These are phyloP conservation scores for Cryphonectria nitschkei DNA, from an alignment of 2,329 filamentous ascomycete genomes.

Conservation along the genomic window DNA sequence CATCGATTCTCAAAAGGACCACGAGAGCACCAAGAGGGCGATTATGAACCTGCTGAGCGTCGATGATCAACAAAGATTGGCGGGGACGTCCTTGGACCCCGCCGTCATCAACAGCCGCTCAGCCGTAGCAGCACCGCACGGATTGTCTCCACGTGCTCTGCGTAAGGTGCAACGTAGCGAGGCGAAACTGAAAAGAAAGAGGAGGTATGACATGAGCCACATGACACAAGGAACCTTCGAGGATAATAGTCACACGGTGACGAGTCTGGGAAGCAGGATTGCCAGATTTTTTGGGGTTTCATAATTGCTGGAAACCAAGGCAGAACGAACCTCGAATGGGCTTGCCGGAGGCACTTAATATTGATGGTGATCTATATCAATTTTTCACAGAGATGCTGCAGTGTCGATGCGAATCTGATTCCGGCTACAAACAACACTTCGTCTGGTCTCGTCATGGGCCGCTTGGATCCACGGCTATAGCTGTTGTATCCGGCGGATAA, in stretches of 20 bases:
- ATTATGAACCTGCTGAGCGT: neutral
- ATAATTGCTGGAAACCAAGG: neutral
- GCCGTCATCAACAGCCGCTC: neutral
- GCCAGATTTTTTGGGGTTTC: neutral
- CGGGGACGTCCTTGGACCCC: neutral
- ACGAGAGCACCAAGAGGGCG: neutral
- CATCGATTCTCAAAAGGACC: neutral
- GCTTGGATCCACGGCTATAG: neutral
- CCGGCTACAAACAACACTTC: neutral
- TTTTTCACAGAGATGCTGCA: neutral
- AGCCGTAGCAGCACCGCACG: neutral
- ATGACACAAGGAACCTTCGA: neutral
- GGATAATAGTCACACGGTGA: neutral
- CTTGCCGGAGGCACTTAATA: neutral
- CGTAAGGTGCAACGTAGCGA: neutral
- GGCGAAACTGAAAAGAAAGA: neutral
- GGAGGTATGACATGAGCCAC: neutral
- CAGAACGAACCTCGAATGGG: neutral
- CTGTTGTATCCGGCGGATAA: neutral
- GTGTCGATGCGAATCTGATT: neutral
- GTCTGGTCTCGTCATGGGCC: neutral
- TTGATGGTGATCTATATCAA: neutral
- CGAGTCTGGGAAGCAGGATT: neutral
- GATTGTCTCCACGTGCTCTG: neutral
- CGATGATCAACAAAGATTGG: neutral